Evolutionary conservation across 108 stramenopile genomes (phyloP), one percentile per base, ranked within the genome.

Genomic region (Epithemia pelagica): DNA sequence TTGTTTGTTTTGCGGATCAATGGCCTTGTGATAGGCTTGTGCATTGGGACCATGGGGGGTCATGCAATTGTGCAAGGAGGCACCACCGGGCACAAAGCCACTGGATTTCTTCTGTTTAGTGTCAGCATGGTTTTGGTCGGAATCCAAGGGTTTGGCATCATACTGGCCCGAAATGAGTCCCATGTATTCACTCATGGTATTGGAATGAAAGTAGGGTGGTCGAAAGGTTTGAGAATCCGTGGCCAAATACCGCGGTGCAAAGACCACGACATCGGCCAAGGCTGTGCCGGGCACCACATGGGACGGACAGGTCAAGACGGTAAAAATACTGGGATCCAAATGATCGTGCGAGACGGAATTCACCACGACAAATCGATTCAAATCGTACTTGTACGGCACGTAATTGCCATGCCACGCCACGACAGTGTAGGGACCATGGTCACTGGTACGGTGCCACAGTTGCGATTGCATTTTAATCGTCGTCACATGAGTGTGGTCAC

Each of bases 401-500:
- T 95, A 96, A 66, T 94, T 97, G 10, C 94, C 97, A 68, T 96
- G 95, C 92, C 90, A 97, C 0, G 96, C 96, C 27, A 96, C 94
- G 7, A 97, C 97, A 68, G 94, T 88, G 82, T 88, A 95, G 18
- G 97, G 97, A 8, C 85, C 86, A 32, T 89, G 86, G 25, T 70
- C 32, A n/a, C 69, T 66, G n/a, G 55, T 27, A 19, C 81, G 69
- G 1, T 56, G 70, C 62, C 89, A 96, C 26, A 96, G 62, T 21
- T 78, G 37, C 8, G 82, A 77, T 8, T 82, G 82, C 67, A 88
- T 95, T 66, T 96, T 95, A 15, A 15, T 46, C 5, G 37, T 46
- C 5, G 15, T 75, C 76, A 89, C 8, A 65, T 23, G 20, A 19
- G 64, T 56, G 61, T 67, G 52, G 73, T 77, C n/a, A 27, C 52